Evolutionary conservation across 257 asterid species (phyloP), one percentile per base, ranked within the genome.

Genomic region (Scutellaria galericulata): DNA sequence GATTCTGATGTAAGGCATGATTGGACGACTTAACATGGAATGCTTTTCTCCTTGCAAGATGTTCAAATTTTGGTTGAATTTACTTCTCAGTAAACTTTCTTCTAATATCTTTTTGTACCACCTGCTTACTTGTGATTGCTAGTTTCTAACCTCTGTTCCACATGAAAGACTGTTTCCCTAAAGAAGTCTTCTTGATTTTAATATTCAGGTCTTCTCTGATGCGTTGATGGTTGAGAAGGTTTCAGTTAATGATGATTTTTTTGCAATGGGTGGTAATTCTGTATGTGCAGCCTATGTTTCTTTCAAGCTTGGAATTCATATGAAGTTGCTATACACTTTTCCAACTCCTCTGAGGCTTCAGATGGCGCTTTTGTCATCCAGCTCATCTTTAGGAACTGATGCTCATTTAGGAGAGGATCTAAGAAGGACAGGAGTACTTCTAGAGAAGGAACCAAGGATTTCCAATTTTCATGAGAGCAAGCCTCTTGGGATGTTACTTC

Each of bases 241-340:
- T 57, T 84, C 90, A 50, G 71, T 18, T 27, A 84, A 85, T 78
- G 96, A 85, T 77, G 81, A 94, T 70, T 94, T 94, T 77, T 94
- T 94, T 77, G 84, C 77, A 60, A 85, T 91, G 85, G 98, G 98
- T 54, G 98, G 98, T 70, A 83, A 74, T 83, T 94, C 98, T 70
- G 55, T 94, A 54, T 76, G 96, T 68, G 98, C 98, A 13, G 97
- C 97, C 45, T 86, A 88, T 66, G 97, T 69, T 78, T 82, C 95
- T 27, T 87, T 88, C 76, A 86, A 86, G 65, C 79, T 94, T 78
- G 97, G 96, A 74, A 89, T 94, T 77, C 81, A 86, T 81, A 89
- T 94, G 98, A 89, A 81, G 77, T 81, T 86, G 77, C 78, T 94
- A 7, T 94, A 94, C 68, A 52, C 85, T 65, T 88, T 71, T 72